A percentile compares a stretch with the other conserved stretches of the same genome.
These are phyloP conservation scores for Cerrena zonata DNA, from an alignment of 1,284 basidiomycete species.

Conservation along the genomic window DNA sequence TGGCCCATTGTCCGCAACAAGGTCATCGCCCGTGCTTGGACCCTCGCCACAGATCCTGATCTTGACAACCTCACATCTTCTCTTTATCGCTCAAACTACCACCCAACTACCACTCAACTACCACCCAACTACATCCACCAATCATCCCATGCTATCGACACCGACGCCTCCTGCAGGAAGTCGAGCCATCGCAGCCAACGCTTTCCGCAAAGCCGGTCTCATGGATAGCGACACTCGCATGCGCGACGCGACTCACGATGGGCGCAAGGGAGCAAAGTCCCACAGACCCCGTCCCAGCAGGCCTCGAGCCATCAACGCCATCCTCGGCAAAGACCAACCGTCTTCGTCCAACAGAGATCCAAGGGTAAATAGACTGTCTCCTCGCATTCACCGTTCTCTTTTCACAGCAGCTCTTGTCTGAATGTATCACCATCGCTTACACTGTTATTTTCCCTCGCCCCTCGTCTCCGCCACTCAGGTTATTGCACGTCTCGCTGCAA, in stretches of 20 bases:
- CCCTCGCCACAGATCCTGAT: not conserved
- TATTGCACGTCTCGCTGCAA: conserved; percentile 30
- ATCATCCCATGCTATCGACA: conserved; percentile 40
- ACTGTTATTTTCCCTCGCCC: conserved; percentile 24
- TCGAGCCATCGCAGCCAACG: conserved; percentile 50
- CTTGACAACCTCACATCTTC: not conserved
- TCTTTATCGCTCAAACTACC: conserved; percentile 3
- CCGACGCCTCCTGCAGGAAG: conserved; percentile 41
- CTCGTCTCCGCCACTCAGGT: too few species aligned
- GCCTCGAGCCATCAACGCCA: conserved; percentile 49
- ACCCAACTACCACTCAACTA: conserved; percentile 8
- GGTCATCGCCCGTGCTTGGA: not conserved
- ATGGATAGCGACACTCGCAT: conserved; percentile 68
- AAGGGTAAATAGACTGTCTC: conserved; percentile 57
- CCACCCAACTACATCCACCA: too few species aligned
- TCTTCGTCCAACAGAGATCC: conserved; percentile 40
- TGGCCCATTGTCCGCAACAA: not conserved
- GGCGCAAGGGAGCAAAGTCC: conserved; percentile 53
- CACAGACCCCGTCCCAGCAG: conserved; percentile 55
- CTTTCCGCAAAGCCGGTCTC: conserved; percentile 63
- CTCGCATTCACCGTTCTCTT: conserved; percentile 22
- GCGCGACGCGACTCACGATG: conserved; percentile 63
- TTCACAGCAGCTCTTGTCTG: conserved; percentile 24
- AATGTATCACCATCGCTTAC: conserved; percentile 38
- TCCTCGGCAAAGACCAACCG: conserved; percentile 44